Evolutionary conservation across 2,329 filamentous ascomycete genomes (phyloP).

Genomic region (Delphinella strobiligena): DNA sequence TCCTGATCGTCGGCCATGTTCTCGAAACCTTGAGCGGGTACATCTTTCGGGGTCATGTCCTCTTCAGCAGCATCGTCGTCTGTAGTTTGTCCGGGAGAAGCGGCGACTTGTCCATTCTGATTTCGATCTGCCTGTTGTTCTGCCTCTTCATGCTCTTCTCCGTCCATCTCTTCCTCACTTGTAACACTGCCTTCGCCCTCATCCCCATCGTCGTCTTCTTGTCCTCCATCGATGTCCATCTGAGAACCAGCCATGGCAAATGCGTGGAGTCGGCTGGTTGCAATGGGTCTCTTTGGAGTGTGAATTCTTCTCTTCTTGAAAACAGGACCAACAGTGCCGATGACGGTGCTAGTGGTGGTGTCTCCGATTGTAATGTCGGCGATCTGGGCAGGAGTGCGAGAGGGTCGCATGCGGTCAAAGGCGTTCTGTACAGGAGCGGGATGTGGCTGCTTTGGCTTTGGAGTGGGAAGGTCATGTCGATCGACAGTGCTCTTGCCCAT

Average conservation of each 20-base stretch:
- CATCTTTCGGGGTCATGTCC: too few species aligned
- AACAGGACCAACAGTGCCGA: conserved; percentile 40
- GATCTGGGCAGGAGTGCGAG: conserved; percentile 48
- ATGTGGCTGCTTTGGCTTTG: conserved; percentile 20
- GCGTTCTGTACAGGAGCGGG: conserved; percentile 44
- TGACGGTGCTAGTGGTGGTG: conserved; percentile 47
- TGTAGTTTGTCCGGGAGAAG: too few species aligned
- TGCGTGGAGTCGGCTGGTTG: conserved; percentile 32
- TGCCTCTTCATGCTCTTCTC: conserved; percentile 56
- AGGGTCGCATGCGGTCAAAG: conserved; percentile 53
- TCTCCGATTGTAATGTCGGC: conserved; percentile 67
- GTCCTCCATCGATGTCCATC: conserved; percentile 11
- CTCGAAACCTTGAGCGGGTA: too few species aligned
- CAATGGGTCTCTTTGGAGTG: conserved; percentile 22
- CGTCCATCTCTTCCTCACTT: conserved; percentile 14
- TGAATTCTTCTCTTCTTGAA: conserved; percentile 36
- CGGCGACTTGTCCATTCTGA: too few species aligned
- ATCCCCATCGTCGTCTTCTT: conserved; percentile 22
- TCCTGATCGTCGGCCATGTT: too few species aligned
- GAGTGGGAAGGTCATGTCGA: conserved; percentile 17
- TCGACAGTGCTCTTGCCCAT: conserved; percentile 23
- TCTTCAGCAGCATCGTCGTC: too few species aligned
- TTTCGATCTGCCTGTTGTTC: conserved; percentile 48
- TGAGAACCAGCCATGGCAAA: conserved; percentile 46
- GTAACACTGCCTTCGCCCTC: conserved; percentile 16